Conservation (phyloP, 2,329 filamentous ascomycete species). For the Curvularia verruculosa region DNA sequence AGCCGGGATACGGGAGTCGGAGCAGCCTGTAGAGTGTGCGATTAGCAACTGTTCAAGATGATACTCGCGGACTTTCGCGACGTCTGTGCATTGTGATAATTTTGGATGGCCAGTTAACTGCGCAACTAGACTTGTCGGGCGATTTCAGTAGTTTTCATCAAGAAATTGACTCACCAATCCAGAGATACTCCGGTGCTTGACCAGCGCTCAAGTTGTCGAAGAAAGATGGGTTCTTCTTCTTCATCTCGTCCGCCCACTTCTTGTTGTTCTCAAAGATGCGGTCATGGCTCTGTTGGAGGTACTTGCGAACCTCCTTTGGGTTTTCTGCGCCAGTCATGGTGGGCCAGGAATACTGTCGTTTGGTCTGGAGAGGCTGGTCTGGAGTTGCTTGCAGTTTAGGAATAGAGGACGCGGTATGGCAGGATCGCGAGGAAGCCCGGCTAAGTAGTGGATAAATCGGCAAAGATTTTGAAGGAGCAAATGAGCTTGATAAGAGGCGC, state of each 20-base stretch:
- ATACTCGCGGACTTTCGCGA: background rate
- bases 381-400: constrained; percentile 3
- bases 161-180: constrained; percentile 42
- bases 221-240: constrained; percentile 65
- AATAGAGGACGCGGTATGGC: constrained; percentile 5
- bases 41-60: constrained; percentile 9
- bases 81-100: background rate
- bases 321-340: constrained; percentile 32
- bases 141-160: background rate
- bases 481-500: constrained; percentile 15
- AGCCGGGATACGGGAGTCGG: constrained; percentile 49
- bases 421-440: constrained; percentile 5
- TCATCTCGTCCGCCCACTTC: constrained; percentile 67
- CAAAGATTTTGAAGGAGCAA: constrained; percentile 4
- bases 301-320: constrained; percentile 47
- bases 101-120: background rate
- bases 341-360: constrained; percentile 17
- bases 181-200: constrained; percentile 72
- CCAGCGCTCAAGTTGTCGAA: constrained; percentile 69
- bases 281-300: constrained; percentile 69
- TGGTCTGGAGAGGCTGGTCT: constrained; percentile 3
- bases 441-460: constrained; percentile 2
- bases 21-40: constrained; percentile 38
- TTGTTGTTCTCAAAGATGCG: constrained; percentile 72
- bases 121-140: background rate